Evolutionary conservation across 352 stramenopile genomes (phyloP).

Genomic region (Pythium periplocum): DNA sequence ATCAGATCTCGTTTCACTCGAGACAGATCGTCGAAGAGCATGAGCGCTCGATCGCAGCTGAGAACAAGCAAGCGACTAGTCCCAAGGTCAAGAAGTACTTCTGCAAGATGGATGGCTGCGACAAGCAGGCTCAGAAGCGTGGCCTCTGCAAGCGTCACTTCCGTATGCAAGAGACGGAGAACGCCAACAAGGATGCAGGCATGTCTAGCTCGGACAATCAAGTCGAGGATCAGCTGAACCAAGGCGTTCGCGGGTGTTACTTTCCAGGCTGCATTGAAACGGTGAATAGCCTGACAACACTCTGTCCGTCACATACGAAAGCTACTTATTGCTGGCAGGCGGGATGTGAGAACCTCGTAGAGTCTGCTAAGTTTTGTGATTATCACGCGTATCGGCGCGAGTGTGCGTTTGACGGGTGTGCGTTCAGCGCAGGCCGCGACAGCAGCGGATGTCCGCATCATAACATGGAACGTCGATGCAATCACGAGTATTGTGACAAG

Average conservation of each 20-base stretch:
- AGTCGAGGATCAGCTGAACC: conserved; percentile 9
- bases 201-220: conserved; percentile 5
- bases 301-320: conserved; percentile 47
- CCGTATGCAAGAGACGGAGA: conserved; percentile 27
- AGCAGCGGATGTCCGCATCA: conserved; percentile 45
- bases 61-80: conserved; percentile 9
- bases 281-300: conserved; percentile 12
- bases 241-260: conserved; percentile 18
- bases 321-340: conserved; percentile 59
- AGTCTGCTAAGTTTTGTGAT: conserved; percentile 46
- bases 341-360: conserved; percentile 55
- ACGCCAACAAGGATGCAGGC: neutral
- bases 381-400: conserved; percentile 43
- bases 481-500: conserved; percentile 59
- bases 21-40: conserved; percentile 18
- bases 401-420: conserved; percentile 56
- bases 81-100: conserved; percentile 56
- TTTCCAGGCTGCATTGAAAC: conserved; percentile 39
- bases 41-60: conserved; percentile 9
- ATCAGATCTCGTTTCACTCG: conserved; percentile 51
- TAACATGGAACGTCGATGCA: conserved; percentile 33
- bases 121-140: conserved; percentile 56
- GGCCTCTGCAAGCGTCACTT: conserved; percentile 66
- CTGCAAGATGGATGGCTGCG: conserved; percentile 53
- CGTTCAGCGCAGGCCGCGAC: conserved; percentile 25